phyloP scores from a whole-genome alignment of 1,284 basidiomycete species.

The Leccinum griseonigrum region DNA sequence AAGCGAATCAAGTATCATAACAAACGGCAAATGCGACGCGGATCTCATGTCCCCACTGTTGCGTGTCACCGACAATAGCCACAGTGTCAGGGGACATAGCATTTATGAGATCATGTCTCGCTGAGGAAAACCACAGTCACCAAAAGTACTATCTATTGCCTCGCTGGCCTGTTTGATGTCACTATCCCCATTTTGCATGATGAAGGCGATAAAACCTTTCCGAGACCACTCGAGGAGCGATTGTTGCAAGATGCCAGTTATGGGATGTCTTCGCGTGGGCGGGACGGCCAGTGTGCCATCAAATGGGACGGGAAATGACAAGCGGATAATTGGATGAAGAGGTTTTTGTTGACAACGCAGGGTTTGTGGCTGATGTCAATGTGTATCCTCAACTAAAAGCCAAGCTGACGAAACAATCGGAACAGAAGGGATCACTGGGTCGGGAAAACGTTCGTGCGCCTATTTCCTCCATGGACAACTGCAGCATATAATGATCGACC shows the following conservation, averaged over 20 bases:
- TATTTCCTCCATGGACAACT: slow-evolving; percentile 17
- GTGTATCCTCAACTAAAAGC: slow-evolving; percentile 25
- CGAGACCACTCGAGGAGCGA: slow-evolving; percentile 16
- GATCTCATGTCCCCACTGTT: no score
- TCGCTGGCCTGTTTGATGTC: no score
- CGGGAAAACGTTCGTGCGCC: slow-evolving; percentile 15
- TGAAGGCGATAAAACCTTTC: not conserved
- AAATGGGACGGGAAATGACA: slow-evolving; percentile 15
- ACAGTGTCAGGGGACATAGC: no score
- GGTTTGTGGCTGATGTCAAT: slow-evolving; percentile 16
- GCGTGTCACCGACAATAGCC: no score
- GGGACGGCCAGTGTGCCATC: slow-evolving; percentile 14
- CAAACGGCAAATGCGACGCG: no score
- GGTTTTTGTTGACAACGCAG: slow-evolving; percentile 8
- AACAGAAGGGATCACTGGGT: slow-evolving; percentile 5
- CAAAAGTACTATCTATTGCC: no score
- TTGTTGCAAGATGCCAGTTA: slow-evolving; percentile 12
- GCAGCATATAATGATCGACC: slow-evolving; percentile 1
- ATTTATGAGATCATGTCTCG: no score
- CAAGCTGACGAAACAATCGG: not conserved
- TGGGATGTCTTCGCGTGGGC: not conserved
- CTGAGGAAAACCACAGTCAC: not conserved
- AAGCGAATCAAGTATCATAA: no score
- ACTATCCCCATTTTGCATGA: no score
- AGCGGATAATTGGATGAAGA: slow-evolving; percentile 9